Base-by-base conservation (phyloP, 768 basidiomycete species). In the Mycena indigotica region DNA sequence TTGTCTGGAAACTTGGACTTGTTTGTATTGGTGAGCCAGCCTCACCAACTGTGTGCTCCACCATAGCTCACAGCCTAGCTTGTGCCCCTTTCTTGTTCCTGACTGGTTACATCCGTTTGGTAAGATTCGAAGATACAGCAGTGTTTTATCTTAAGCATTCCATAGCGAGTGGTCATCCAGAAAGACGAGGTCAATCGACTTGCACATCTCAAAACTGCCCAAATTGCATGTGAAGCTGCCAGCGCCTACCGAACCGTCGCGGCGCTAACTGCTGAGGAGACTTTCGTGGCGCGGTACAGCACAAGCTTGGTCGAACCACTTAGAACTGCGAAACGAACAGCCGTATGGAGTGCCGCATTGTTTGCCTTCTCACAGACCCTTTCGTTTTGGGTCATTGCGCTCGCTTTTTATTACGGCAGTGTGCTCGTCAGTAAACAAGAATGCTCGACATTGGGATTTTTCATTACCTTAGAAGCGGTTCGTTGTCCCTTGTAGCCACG, bases 171-270 rank as follows among this genome's bases (percentile, higher is more conserved):
- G 32, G 92, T 97, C 58, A 90, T 94, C 1, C 73, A 94, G 58
- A 96, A 95, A 70, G 93, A 91, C 66, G 83, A 90, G 65, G 69
- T 76, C 57, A 93, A 91, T 77, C 91, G 91, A 72, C 79, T 79
- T 63, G 76, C 86, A 0, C 92, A 98, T 66, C 89, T 86, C 65
- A 73, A 72, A 3, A 92, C 90, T 16, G 91, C 95, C 4, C 93
- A 95, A 58, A 69, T 95, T 15, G 95, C 95, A 25, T 94, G 93
- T 65, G 95, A 98, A 72, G 93, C 93, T 25, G 91, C 93, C 23
- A 87, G 82, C 12, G 82, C 95, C 8, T 93, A 96, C 66, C 83
- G 91, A 28, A 97, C 95, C 1, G 94, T 98, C 24, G 93, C 95
- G 4, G 80, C 87, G 1, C 79, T 98, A 25, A 95, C 93, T 0